These are phyloP conservation scores for Neurospora sp. DNA, from an alignment of 495 filamentous ascomycete species.

Conservation along the genomic window DNA sequence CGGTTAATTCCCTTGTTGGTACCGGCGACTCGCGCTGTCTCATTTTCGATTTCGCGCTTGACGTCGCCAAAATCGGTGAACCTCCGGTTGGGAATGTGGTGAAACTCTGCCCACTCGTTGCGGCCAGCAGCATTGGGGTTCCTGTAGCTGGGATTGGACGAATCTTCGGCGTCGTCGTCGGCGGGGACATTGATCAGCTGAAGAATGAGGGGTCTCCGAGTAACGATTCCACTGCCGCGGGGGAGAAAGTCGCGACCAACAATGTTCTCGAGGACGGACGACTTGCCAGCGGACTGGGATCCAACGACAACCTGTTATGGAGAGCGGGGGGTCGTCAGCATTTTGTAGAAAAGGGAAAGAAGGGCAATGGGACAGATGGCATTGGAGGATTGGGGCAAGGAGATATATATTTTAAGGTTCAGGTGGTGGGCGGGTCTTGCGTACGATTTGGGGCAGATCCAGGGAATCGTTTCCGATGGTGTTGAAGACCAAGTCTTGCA, in stretches of 20 bases:
- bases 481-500: constrained; percentile 98
- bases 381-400: not conserved
- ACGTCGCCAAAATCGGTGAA: constrained; percentile 90
- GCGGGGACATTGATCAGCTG: constrained; percentile 96
- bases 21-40: constrained; percentile 90
- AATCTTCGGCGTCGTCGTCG: constrained; percentile 60
- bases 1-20: constrained; percentile 98
- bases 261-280: constrained; percentile 98
- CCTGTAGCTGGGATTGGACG: constrained; percentile 40
- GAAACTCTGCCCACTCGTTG: constrained; percentile 92
- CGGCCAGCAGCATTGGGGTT: constrained; percentile 34
- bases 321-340: constrained; percentile 3
- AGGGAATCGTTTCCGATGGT: constrained; percentile 98
- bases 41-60: constrained; percentile 94
- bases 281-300: constrained; percentile 97
- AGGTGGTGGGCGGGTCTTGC: constrained; percentile 22
- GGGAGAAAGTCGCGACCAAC: constrained; percentile 96
- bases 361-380: not conserved
- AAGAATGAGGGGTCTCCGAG: constrained; percentile 83
- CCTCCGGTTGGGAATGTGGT: constrained; percentile 79
- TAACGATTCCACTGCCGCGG: constrained; percentile 94
- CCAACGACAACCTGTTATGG: constrained; percentile 81
- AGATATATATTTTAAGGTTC: not conserved
- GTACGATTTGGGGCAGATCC: constrained; percentile 95
- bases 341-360: not conserved